A percentile compares a stretch with the other conserved stretches of the same genome.
These are phyloP conservation scores for Arabidopsis thaliana DNA, from an alignment of 345 rosid genomes.

Conservation along the genomic window TAIR10.1 NC_003074.8:19078501-19079000, in stretches of 20 bases:
- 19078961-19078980: constrained; percentile 25
- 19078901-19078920: constrained; percentile 47
- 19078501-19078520: constrained; percentile 41
- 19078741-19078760: constrained; percentile 38
- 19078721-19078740: constrained; percentile 39
- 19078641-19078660: constrained; percentile 49
- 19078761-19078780: constrained; percentile 51
- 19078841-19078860: constrained; percentile 37
- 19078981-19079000: constrained; percentile 13
- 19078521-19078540: constrained; percentile 29
- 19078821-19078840: constrained; percentile 38
- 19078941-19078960: constrained; percentile 22
- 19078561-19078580: constrained; percentile 42
- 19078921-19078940: constrained; percentile 11
- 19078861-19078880: constrained; percentile 54
- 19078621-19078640: constrained; percentile 55
- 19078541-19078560: constrained; percentile 42
- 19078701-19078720: constrained; percentile 42
- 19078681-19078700: constrained; percentile 49
- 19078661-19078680: constrained; percentile 61
- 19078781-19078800: constrained; percentile 52
- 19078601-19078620: constrained; percentile 65
- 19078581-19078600: constrained; percentile 48
- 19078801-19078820: constrained; percentile 38
- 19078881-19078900: constrained; percentile 66